Evolutionary conservation across 208 protist species (phyloP).

Genomic region (Histomonas meleagridis): DNA sequence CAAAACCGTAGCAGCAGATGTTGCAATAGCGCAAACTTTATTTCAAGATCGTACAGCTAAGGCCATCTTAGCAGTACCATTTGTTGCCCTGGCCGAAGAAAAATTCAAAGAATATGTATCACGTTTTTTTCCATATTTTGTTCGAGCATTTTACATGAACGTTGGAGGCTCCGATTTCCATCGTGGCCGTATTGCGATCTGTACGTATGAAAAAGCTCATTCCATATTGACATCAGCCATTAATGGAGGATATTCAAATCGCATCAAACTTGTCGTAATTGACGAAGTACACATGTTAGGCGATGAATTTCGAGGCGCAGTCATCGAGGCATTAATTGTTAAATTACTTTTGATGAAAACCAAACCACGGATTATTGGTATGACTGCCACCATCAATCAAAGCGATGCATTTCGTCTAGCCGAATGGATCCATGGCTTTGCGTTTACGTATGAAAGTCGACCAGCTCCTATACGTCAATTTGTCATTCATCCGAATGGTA

Average conservation of each 20-base stretch:
- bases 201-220: slow-evolving; percentile 33
- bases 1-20: slow-evolving; percentile 19
- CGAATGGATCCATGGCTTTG: neutral
- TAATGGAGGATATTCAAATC: neutral
- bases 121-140: neutral
- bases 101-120: neutral
- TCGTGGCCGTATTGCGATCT: neutral
- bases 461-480: neutral
- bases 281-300: slow-evolving; percentile 31
- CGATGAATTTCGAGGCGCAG: neutral
- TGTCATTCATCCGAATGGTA: neutral
- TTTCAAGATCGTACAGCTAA: neutral
- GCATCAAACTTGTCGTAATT: neutral
- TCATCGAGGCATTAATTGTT: neutral
- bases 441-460: neutral
- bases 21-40: slow-evolving; percentile 22
- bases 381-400: slow-evolving; percentile 4
- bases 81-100: slow-evolving; percentile 10
- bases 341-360: neutral
- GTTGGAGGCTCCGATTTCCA: neutral
- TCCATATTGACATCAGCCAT: neutral
- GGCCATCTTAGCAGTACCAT: neutral
- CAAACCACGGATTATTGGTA: neutral
- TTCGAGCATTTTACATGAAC: slow-evolving; percentile 15
- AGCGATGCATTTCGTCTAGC: neutral